phyloP scores from a whole-genome alignment of 176 grass and related monocot species.

The Bothriochloa decipiens region DNA sequence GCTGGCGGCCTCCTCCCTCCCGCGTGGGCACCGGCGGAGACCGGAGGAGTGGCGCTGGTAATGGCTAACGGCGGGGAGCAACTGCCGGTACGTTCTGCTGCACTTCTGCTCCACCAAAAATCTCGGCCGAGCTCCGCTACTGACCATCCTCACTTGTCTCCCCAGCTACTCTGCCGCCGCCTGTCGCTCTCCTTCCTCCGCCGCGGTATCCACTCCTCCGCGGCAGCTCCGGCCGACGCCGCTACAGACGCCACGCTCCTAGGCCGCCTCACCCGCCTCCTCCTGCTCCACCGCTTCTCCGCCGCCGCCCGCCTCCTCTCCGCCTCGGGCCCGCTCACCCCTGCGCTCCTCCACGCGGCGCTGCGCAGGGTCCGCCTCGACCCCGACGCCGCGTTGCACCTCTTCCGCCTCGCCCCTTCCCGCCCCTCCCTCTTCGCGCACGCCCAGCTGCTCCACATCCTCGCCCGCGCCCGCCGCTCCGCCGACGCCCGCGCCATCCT shows the following conservation, averaged over 20 bases:
- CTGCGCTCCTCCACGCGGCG: constrained; percentile 61
- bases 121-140: not conserved
- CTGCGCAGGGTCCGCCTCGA: constrained; percentile 74
- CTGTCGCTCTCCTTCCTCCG: constrained; percentile 27
- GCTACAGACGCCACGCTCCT: constrained; percentile 44
- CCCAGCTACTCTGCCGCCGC: not conserved
- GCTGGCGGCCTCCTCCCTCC: not conserved
- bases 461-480: constrained; percentile 66
- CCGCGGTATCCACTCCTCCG: constrained; percentile 43
- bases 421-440: constrained; percentile 58
- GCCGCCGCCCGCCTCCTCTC: constrained; percentile 59
- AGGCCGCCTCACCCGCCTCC: constrained; percentile 74
- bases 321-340: constrained; percentile 51
- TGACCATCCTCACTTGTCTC: not conserved
- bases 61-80: not conserved
- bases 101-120: not conserved
- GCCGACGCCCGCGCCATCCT: constrained; percentile 52
- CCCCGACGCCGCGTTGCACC: constrained; percentile 53
- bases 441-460: constrained; percentile 79
- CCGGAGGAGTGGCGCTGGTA: not conserved
- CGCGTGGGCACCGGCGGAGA: not conserved
- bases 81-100: not conserved
- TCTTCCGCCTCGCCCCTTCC: constrained; percentile 65
- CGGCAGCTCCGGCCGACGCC: not conserved
- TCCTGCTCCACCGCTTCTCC: constrained; percentile 77